Base-by-base conservation (phyloP, 1,284 basidiomycete genomes). In the Papiliotrema fonsecae region DNA sequence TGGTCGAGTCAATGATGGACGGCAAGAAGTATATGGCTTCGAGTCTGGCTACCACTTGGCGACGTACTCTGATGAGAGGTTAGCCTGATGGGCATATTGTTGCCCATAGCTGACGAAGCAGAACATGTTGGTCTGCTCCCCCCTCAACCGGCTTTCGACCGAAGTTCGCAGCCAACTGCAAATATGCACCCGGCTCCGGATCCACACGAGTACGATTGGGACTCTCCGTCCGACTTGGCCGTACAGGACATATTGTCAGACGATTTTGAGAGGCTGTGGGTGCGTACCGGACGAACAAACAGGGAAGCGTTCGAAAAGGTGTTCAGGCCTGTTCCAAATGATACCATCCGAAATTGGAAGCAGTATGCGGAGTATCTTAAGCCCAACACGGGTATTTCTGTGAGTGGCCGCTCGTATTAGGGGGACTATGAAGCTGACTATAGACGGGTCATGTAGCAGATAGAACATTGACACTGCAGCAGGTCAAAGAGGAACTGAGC, bases 51-150 rank as follows among this genome's bases (percentile, higher is more conserved):
- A 62, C 69, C 1, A 61, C 64, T 1, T 67, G 69, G 60, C 62
- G 70, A 38, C 55, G 68, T 42, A 56, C 60, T 9, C 55, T 70
- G 13, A 73, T 72, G 72, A 54, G 68, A 46, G 69, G 69, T 66
- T 27, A 52, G 63, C 50, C 24, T 6, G 22, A 9, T 11, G 21
- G 45, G 37, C 35, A 14, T 14, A 18, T 26, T 30, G 34, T 30
- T 21, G 7, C 9, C 40, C 30, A 39, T 18, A 11, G 26, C n/a
- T 22, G 11, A 41, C 27, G 48, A 24, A n/a, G n/a, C 28, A 88
- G 88, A 92, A 67, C 89, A 94, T 65, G 81, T 94, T 44, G 91
- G 91, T 41, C 81, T 92, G 30, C 83, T 90, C 37, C 73, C 62
- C 0, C 49, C 58, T 27, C 60, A 63, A 55, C 45, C 56, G 22